phyloP scores from a whole-genome alignment of 1,284 basidiomycete genomes.

The Cryptococcus wingfieldii region DNA sequence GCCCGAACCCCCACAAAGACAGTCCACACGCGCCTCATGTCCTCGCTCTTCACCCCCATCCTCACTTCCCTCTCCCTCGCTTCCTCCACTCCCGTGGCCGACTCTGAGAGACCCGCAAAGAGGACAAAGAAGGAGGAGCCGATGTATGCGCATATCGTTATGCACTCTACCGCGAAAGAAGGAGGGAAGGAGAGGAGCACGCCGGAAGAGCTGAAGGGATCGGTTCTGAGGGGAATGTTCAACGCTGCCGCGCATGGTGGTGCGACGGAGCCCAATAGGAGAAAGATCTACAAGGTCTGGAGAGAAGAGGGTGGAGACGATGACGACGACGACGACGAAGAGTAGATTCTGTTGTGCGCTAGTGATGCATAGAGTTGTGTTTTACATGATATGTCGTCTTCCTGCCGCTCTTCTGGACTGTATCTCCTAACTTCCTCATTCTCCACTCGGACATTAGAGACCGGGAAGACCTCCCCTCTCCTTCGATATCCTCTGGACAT shows the following conservation, averaged over 20 bases:
- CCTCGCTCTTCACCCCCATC: constrained; percentile 56
- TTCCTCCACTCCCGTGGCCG: constrained; percentile 7
- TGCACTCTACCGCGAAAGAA: constrained; percentile 18
- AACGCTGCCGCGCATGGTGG: constrained; percentile 61
- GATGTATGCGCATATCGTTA: constrained; percentile 31
- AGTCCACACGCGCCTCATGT: constrained; percentile 42
- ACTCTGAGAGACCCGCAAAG: constrained; percentile 25
- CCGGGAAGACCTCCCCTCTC: constrained; percentile 28
- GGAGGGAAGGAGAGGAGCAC: constrained; percentile 17
- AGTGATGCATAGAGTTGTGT: constrained; percentile 18
- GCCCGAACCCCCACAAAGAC: constrained; percentile 37
- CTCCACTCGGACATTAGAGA: constrained; percentile 7
- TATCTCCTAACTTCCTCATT: neutral
- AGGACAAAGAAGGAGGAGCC: constrained; percentile 47
- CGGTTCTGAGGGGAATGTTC: constrained; percentile 65
- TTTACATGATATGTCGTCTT: constrained; percentile 7
- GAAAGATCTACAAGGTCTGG: constrained; percentile 78
- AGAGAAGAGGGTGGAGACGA: constrained; percentile 53
- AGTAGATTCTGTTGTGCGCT: neutral
- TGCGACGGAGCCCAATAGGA: constrained; percentile 63
- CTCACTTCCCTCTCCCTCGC: constrained; percentile 19
- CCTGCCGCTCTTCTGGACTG: neutral
- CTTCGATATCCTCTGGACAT: constrained; percentile 43
- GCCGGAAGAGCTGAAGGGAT: constrained; percentile 53
- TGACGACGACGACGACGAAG: constrained; percentile 30